phyloP scores from a whole-genome alignment of 2,329 filamentous ascomycete genomes.

The Hymenoscyphus salicellus region DNA sequence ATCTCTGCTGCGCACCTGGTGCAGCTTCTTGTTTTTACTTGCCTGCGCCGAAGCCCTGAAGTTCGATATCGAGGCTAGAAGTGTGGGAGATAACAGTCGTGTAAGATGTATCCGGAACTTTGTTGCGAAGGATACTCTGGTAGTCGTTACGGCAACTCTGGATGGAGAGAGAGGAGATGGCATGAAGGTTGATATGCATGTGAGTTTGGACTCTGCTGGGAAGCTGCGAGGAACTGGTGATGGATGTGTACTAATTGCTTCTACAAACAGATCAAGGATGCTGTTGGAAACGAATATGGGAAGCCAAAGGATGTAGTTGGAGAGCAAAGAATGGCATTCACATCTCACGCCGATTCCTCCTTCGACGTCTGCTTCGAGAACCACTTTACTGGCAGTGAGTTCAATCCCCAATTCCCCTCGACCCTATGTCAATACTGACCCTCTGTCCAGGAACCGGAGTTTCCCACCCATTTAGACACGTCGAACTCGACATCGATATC shows the following conservation, averaged over 20 bases:
- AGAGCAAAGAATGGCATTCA: conserved; percentile 82
- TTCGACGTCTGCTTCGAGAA: conserved; percentile 99
- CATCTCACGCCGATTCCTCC: conserved; percentile 82
- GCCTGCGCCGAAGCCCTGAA: conserved; percentile 69
- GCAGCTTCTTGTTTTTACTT: conserved; percentile 55
- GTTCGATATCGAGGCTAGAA: conserved; percentile 80
- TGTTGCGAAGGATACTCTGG: conserved; percentile 84
- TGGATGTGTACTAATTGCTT: conserved; percentile 5
- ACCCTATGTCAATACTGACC: conserved; percentile 1
- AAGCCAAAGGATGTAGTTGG: conserved; percentile 86
- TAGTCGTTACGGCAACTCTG: conserved; percentile 89
- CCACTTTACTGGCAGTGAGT: conserved; percentile 66
- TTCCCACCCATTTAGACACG: conserved; percentile 55
- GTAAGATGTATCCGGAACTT: conserved; percentile 97
- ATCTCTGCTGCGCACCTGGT: conserved; percentile 57
- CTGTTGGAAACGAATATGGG: conserved; percentile 93
- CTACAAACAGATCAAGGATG: conserved; percentile 75
- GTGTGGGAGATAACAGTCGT: conserved; percentile 60
- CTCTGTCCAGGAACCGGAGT: conserved; percentile 22
- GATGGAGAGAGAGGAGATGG: conserved; percentile 87
- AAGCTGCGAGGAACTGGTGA: conserved; percentile 1
- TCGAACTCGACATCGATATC: conserved; percentile 46
- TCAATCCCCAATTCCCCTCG: background rate
- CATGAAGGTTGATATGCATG: conserved; percentile 90
- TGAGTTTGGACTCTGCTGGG: conserved; percentile 45